Evolutionary conservation across 768 basidiomycete species (phyloP).

Genomic region (Boletus vermiculosoides): DNA sequence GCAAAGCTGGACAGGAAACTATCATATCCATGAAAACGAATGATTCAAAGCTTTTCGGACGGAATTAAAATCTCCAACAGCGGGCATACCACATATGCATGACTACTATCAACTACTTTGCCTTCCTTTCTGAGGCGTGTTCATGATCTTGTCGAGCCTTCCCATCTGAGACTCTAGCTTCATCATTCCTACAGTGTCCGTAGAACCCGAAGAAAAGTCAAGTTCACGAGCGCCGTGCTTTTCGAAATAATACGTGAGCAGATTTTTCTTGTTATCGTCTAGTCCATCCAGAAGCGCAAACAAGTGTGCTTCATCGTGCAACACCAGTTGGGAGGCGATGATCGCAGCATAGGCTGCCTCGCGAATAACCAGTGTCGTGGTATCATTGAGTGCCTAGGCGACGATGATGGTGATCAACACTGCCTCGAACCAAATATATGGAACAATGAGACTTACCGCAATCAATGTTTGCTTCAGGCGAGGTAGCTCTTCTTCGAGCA

Average conservation of each 20-base stretch:
- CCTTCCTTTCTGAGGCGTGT: constrained; percentile 55
- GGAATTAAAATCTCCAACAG: neutral
- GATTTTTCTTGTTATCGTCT: constrained; percentile 88
- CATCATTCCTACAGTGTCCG: constrained; percentile 49
- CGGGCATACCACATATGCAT: neutral
- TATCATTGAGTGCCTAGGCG: constrained; percentile 67
- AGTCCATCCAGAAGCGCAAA: constrained; percentile 79
- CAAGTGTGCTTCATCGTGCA: constrained; percentile 80
- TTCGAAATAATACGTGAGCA: constrained; percentile 86
- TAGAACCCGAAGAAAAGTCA: constrained; percentile 33
- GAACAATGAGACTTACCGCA: constrained; percentile 43
- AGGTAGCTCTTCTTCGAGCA: constrained; percentile 85
- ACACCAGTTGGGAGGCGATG: constrained; percentile 79
- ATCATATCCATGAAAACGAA: constrained; percentile 2
- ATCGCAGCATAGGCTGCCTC: constrained; percentile 82
- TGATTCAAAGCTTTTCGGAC: neutral
- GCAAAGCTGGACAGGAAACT: neutral
- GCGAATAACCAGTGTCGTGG: constrained; percentile 70
- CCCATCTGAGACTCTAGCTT: constrained; percentile 79
- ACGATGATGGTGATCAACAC: neutral
- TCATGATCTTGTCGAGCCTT: constrained; percentile 74
- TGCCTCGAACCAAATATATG: neutral
- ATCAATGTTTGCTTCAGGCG: constrained; percentile 71
- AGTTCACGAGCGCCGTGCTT: constrained; percentile 74
- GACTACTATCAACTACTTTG: constrained; percentile 9